phyloP scores from a whole-genome alignment of 169 alveolate species.

The Plasmodium inui region DNA sequence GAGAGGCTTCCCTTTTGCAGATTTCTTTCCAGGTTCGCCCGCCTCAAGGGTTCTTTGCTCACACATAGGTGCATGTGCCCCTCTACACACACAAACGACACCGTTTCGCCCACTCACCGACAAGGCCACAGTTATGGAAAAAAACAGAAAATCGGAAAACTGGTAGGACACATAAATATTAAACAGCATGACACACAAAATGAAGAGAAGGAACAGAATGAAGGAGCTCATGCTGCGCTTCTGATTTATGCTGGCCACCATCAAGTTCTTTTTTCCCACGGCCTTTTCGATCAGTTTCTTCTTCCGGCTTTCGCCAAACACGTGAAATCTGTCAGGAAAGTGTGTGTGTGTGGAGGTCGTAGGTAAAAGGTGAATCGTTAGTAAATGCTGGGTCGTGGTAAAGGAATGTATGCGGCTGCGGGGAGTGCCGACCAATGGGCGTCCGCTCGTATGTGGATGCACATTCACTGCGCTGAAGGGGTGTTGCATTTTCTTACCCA shows the following conservation, averaged over 20 bases:
- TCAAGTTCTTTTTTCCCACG: constrained; percentile 68
- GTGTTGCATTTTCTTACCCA: constrained; percentile 23
- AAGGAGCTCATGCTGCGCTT: constrained; percentile 45
- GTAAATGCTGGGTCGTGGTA: not conserved
- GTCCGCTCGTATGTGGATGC: not conserved
- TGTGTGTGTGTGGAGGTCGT: not conserved
- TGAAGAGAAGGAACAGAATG: constrained; percentile 37
- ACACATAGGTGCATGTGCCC: not conserved
- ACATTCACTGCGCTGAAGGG: not conserved
- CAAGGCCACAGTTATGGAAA: constrained; percentile 16
- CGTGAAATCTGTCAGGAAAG: constrained; percentile 55
- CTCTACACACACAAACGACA: not conserved
- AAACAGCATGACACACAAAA: constrained; percentile 61
- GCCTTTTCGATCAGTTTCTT: constrained; percentile 57
- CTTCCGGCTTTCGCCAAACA: constrained; percentile 71
- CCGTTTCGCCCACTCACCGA: constrained; percentile 33
- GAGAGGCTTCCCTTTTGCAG: not conserved
- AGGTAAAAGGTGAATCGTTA: not conserved
- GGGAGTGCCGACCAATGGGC: not conserved
- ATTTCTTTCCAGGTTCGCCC: not conserved
- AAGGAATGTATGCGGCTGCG: not conserved
- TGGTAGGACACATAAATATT: constrained; percentile 55
- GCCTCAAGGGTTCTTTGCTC: not conserved
- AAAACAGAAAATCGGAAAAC: constrained; percentile 2
- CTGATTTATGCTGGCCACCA: constrained; percentile 41